These are phyloP conservation scores for Stygiomarasmius scandens DNA, from an alignment of 1,284 basidiomycete genomes.

Conservation along the genomic window DNA sequence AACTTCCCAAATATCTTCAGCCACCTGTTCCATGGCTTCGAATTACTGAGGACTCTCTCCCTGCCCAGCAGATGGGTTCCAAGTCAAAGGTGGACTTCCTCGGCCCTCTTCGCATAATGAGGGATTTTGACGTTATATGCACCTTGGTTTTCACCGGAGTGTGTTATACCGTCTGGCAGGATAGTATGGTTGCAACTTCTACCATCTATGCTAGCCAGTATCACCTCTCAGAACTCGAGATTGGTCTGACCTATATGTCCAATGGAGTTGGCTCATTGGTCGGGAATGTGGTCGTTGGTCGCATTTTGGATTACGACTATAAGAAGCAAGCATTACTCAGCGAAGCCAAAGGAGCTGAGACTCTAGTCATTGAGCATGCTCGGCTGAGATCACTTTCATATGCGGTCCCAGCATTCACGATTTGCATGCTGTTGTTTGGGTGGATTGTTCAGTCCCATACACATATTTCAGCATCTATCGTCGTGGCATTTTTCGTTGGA, in stretches of 20 bases:
- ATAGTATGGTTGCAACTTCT: slow-evolving; percentile 10
- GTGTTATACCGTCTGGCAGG: slow-evolving; percentile 10
- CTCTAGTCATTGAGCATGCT: slow-evolving; percentile 4
- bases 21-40: slow-evolving; percentile 1
- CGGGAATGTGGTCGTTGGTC: slow-evolving; percentile 5
- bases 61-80: not conserved
- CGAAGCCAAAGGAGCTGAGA: not conserved
- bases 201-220: slow-evolving; percentile 3
- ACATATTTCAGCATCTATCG: slow-evolving; percentile 1
- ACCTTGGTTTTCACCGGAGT: slow-evolving; percentile 3
- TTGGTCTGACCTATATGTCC: slow-evolving; percentile 10
- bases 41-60: not conserved
- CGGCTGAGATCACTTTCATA: slow-evolving; percentile 4
- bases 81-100: not conserved
- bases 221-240: slow-evolving; percentile 1
- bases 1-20: not conserved
- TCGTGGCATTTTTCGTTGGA: slow-evolving; percentile 7
- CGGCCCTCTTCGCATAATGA: not conserved
- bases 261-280: slow-evolving; percentile 8
- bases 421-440: slow-evolving; percentile 3
- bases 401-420: slow-evolving; percentile 1
- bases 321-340: not conserved
- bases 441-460: not conserved
- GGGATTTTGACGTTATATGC: slow-evolving; percentile 3
- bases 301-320: slow-evolving; percentile 7